A percentile compares a stretch with the other conserved stretches of the same genome.
These are phyloP conservation scores for Talaromyces proteolyticus DNA, from an alignment of 495 filamentous ascomycete species.

Conservation along the genomic window DNA sequence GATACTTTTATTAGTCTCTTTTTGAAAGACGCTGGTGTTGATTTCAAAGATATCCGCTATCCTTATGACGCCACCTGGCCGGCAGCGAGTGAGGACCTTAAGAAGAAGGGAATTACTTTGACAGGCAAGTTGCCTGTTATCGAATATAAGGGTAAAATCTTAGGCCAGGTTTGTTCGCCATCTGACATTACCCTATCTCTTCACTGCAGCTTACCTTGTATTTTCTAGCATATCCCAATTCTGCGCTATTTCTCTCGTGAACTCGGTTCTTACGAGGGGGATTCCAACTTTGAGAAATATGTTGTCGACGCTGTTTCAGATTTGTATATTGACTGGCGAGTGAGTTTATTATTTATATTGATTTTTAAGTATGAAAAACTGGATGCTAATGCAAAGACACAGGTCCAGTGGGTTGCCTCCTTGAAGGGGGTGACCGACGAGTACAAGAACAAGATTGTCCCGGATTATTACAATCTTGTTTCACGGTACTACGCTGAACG, in stretches of 20 bases:
- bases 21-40: slow-evolving; percentile 33
- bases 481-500: slow-evolving; percentile 16
- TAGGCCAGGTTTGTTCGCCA: slow-evolving; percentile 24
- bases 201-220: background rate
- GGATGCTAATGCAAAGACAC: background rate
- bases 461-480: slow-evolving; percentile 19
- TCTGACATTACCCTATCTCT: background rate
- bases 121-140: slow-evolving; percentile 30
- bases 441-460: slow-evolving; percentile 19
- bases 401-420: slow-evolving; percentile 20
- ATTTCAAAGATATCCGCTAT: slow-evolving; percentile 33
- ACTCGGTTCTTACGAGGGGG: slow-evolving; percentile 29
- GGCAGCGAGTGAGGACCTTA: slow-evolving; percentile 23
- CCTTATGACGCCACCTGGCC: slow-evolving; percentile 29
- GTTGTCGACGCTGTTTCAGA: slow-evolving; percentile 35
- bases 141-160: slow-evolving; percentile 30
- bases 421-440: slow-evolving; percentile 6
- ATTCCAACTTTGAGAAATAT: slow-evolving; percentile 33
- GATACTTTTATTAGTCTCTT: slow-evolving; percentile 15
- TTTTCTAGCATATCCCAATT: slow-evolving; percentile 26
- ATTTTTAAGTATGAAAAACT: background rate
- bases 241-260: slow-evolving; percentile 31
- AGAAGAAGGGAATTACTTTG: slow-evolving; percentile 22
- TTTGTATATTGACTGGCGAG: slow-evolving; percentile 33
- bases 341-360: slow-evolving; percentile 2